These are phyloP conservation scores for Chaetomidium leptoderma DNA, from an alignment of 495 filamentous ascomycete genomes.

Conservation along the genomic window DNA sequence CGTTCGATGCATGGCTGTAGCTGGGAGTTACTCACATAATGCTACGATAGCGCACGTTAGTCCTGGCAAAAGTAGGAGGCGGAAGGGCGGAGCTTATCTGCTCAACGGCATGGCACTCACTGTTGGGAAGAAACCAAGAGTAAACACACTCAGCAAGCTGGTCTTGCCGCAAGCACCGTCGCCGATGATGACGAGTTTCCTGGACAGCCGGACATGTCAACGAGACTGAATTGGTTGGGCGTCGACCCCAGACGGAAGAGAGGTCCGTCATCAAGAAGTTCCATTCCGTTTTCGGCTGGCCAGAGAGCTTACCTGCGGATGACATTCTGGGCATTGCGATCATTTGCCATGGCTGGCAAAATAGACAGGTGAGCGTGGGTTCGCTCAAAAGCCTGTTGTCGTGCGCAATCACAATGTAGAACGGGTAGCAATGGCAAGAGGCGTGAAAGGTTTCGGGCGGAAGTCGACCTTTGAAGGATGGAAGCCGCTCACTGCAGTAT, in stretches of 20 bases:
- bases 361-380: conserved; percentile 11
- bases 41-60: conserved; percentile 41
- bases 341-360: conserved; percentile 30
- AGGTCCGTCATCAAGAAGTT: not conserved
- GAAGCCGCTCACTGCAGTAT: not conserved
- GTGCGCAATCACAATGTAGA: conserved; percentile 6
- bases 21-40: conserved; percentile 58
- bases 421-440: not conserved
- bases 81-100: not conserved
- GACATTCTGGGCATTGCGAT: conserved; percentile 30
- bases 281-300: not conserved
- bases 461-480: conserved; percentile 1
- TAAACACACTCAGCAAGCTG: conserved; percentile 95
- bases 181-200: conserved; percentile 98
- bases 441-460: not conserved
- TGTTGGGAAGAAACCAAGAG: conserved; percentile 94
- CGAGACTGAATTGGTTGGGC: conserved; percentile 5
- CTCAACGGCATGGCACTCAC: conserved; percentile 52
- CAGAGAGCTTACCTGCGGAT: conserved; percentile 33
- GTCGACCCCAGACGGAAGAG: not conserved
- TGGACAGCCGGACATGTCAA: conserved; percentile 34
- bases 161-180: conserved; percentile 99
- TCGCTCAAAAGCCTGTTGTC: conserved; percentile 19
- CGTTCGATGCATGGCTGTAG: conserved; percentile 1
- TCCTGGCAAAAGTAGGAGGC: not conserved